Evolutionary conservation across 331 rosid genomes (phyloP).

Genomic region (Rhamnella rubrinervis): DNA sequence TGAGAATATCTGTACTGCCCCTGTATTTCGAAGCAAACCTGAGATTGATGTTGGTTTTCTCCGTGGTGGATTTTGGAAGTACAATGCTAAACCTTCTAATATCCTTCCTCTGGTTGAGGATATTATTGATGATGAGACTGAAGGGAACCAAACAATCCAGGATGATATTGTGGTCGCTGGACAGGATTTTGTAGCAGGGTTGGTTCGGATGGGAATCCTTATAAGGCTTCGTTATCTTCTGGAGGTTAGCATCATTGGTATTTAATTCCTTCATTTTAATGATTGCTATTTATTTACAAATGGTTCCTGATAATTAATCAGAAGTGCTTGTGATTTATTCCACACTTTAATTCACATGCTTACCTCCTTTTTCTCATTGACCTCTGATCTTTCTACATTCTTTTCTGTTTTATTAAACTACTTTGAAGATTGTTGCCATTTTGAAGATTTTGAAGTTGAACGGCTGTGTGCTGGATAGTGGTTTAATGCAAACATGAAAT

Average conservation of each 20-base stretch:
- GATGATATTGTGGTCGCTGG: slow-evolving; percentile 91
- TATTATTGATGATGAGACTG: slow-evolving; percentile 54
- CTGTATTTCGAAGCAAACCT: slow-evolving; percentile 83
- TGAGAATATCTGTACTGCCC: slow-evolving; percentile 71
- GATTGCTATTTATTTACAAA: background rate
- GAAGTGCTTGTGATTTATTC: background rate
- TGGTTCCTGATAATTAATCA: background rate
- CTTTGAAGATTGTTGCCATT: background rate
- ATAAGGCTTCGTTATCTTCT: slow-evolving; percentile 76
- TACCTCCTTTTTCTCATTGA: background rate
- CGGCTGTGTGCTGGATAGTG: background rate
- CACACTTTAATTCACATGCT: background rate
- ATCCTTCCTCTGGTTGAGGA: slow-evolving; percentile 54
- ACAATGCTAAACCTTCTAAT: slow-evolving; percentile 82
- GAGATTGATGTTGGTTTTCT: slow-evolving; percentile 80
- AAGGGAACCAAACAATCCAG: slow-evolving; percentile 77
- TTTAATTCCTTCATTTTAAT: background rate
- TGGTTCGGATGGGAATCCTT: slow-evolving; percentile 91
- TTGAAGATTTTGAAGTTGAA: background rate
- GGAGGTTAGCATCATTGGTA: slow-evolving; percentile 56
- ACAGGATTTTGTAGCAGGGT: slow-evolving; percentile 89
- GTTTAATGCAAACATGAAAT: no score
- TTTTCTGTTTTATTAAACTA: slow-evolving; percentile 6
- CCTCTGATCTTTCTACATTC: background rate
- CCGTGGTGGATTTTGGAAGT: slow-evolving; percentile 94